Conservation (phyloP, 345 rosid genomes). For the Anacardium occidentale region DNA sequence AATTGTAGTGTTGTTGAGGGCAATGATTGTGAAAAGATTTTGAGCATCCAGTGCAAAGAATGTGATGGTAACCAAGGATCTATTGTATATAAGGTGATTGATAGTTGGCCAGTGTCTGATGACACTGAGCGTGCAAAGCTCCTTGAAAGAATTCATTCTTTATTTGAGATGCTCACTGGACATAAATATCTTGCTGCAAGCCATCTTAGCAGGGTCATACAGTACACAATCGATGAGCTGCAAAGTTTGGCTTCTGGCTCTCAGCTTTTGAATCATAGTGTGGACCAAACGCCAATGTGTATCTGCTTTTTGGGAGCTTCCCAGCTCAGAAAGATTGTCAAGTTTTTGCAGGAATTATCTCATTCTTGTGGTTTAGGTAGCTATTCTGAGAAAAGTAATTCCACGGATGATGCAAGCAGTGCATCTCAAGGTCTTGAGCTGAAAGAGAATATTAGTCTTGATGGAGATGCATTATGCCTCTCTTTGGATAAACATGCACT, state of each 20-base stretch:
- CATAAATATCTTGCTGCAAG: slow-evolving; percentile 77
- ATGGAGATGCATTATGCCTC: slow-evolving; percentile 57
- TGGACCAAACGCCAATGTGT: slow-evolving; percentile 68
- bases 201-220: slow-evolving; percentile 75
- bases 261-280: slow-evolving; percentile 56
- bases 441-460: slow-evolving; percentile 66
- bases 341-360: slow-evolving; percentile 84
- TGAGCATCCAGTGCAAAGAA: slow-evolving; percentile 34
- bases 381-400: slow-evolving; percentile 55
- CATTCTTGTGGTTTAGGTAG: slow-evolving; percentile 72
- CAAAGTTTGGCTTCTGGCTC: slow-evolving; percentile 64
- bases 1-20: slow-evolving; percentile 31
- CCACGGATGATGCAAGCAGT: slow-evolving; percentile 44
- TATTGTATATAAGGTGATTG: slow-evolving; percentile 35
- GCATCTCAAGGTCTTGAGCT: slow-evolving; percentile 35
- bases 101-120: slow-evolving; percentile 71
- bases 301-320: slow-evolving; percentile 81
- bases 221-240: slow-evolving; percentile 69
- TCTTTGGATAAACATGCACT: slow-evolving; percentile 58
- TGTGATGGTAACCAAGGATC: slow-evolving; percentile 40
- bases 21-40: slow-evolving; percentile 34
- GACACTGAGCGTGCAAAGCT: slow-evolving; percentile 78
- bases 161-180: slow-evolving; percentile 67
- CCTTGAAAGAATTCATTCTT: slow-evolving; percentile 62
- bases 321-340: slow-evolving; percentile 76